Percentiles rank a stretch among this genome's conserved stretches.
These are phyloP conservation scores for Nemania sp. DNA, from an alignment of 2,329 filamentous ascomycete genomes.

Conservation along the genomic window DNA sequence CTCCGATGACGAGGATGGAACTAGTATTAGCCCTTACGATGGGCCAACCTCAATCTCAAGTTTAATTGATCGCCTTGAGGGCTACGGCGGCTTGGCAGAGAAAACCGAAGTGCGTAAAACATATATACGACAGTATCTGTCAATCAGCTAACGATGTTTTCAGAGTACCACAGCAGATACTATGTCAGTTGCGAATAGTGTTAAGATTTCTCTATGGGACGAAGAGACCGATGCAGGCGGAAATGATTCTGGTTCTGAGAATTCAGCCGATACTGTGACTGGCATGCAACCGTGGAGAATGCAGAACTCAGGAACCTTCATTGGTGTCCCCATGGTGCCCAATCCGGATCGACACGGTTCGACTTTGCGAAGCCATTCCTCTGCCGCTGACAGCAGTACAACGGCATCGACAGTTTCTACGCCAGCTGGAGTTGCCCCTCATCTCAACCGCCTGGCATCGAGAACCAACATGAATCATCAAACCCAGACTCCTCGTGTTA, in stretches of 20 bases:
- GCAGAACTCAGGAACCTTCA: background rate
- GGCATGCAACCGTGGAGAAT: background rate
- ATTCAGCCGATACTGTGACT: background rate
- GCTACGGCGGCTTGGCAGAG: background rate
- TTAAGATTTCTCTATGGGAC: slow-evolving; percentile 1
- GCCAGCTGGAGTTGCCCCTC: background rate
- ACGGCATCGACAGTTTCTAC: background rate
- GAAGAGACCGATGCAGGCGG: background rate
- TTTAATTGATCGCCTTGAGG: slow-evolving; percentile 12
- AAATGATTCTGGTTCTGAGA: background rate
- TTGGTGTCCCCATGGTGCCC: background rate
- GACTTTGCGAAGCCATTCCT: background rate
- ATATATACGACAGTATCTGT: background rate
- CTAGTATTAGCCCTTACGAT: background rate
- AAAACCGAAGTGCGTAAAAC: slow-evolving; percentile 9
- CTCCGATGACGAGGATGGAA: slow-evolving; percentile 4
- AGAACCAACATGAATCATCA: background rate
- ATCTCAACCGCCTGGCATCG: background rate
- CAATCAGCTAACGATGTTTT: slow-evolving; percentile 7
- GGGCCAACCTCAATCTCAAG: background rate
- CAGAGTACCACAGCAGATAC: slow-evolving; percentile 10
- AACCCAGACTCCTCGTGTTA: background rate
- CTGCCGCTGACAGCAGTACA: background rate
- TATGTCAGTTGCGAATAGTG: background rate
- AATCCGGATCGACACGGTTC: background rate